Percentiles rank a stretch among this genome's conserved stretches.
These are phyloP conservation scores for Delitschia confertaspora DNA, from an alignment of 495 filamentous ascomycete genomes.

Conservation along the genomic window DNA sequence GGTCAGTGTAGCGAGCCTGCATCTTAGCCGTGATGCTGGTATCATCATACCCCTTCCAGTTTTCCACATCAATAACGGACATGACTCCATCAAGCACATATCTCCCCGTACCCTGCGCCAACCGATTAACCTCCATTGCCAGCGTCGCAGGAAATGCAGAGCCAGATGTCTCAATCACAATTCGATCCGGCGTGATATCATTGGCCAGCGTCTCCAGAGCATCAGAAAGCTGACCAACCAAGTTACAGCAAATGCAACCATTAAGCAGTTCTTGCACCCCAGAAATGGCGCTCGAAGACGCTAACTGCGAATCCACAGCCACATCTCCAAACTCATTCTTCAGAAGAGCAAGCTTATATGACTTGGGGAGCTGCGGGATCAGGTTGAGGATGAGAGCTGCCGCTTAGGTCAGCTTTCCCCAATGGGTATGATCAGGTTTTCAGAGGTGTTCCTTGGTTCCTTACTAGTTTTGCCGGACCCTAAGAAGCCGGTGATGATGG, in stretches of 20 bases:
- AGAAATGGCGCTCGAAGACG: slow-evolving; percentile 68
- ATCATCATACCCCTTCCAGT: slow-evolving; percentile 93
- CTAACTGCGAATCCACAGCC: slow-evolving; percentile 84
- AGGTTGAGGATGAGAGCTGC: slow-evolving; percentile 74
- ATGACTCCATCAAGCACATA: slow-evolving; percentile 86
- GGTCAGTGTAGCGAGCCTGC: slow-evolving; percentile 69
- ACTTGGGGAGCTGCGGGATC: slow-evolving; percentile 67
- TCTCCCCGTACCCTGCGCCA: slow-evolving; percentile 50
- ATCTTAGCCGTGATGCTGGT: slow-evolving; percentile 49
- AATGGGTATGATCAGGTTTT: neutral
- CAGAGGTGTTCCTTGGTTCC: neutral
- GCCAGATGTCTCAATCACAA: slow-evolving; percentile 88
- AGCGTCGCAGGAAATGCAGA: slow-evolving; percentile 48
- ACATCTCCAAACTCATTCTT: slow-evolving; percentile 98
- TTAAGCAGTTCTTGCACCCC: slow-evolving; percentile 87
- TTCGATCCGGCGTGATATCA: slow-evolving; percentile 60
- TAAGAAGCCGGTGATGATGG: slow-evolving; percentile 89
- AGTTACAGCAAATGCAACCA: slow-evolving; percentile 97
- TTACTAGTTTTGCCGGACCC: slow-evolving; percentile 51
- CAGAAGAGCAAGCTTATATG: slow-evolving; percentile 81
- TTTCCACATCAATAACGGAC: slow-evolving; percentile 90
- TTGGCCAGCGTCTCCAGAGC: slow-evolving; percentile 64
- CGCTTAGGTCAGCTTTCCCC: slow-evolving; percentile 57
- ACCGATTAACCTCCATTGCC: slow-evolving; percentile 59
- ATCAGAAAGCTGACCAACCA: slow-evolving; percentile 78